Evolutionary conservation across 345 rosid genomes (phyloP), one percentile per base, ranked within the genome.

Genomic region (Pseudoturritis turrita): DNA sequence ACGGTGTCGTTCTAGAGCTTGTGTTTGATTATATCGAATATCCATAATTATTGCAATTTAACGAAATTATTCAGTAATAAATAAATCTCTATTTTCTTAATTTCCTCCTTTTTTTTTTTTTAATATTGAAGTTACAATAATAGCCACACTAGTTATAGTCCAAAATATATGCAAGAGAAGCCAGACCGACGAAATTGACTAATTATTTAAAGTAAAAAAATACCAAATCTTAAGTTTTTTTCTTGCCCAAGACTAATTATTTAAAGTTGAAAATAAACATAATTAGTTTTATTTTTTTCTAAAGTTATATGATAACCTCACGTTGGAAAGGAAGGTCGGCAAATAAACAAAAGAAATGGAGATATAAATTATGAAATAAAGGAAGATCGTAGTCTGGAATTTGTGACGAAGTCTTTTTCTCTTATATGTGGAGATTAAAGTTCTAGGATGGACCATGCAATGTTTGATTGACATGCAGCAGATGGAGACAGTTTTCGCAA

Each of bases 121-220:
- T n/a, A n/a, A n/a, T n/a, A n/a, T n/a, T n/a, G n/a, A n/a, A n/a
- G n/a, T n/a, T n/a, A n/a, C n/a, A n/a, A n/a, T n/a, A n/a, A n/a
- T n/a, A 26, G 61, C 21, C 35, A 58, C 56, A 21, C 2, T 23
- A 67, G 29, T 49, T 36, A 67, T 3, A 6, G 25, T 61, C 68
- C 35, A 61, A 49, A 31, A 17, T 21, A 41, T 2, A 14, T 45
- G 45, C 12, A 49, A 37, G 23, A 29, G 65, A 45, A 54, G 54
- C 64, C 66, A 70, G 22, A 59, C 66, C 59, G 40, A 70, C 31
- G 4, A 70, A 47, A 45, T 4, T 57, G 72, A 68, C 72, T 56
- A 43, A 11, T 47, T 49, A 23, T 22, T 54, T 8, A 29, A 29
- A 29, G 7, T 29, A 6, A 29, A 29, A 29, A 29, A 29, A 25